A percentile compares a stretch with the other conserved stretches of the same genome.
Conservation (phyloP, 225 moss, liverwort and hornwort species). For the Pseudoscleropodium purum region DNA sequence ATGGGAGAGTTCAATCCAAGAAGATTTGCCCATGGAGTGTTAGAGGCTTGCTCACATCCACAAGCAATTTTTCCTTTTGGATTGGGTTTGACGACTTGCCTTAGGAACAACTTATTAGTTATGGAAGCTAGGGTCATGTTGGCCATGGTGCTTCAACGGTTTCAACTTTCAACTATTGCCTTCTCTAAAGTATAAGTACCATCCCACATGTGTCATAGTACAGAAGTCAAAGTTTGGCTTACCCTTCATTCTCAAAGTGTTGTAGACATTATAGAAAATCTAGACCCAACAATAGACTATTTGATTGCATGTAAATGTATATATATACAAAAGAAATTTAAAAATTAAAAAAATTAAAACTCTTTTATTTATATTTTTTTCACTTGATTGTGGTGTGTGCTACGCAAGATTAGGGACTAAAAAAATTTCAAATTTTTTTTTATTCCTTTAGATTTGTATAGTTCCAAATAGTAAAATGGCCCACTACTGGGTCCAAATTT, state of each 20-base stretch:
- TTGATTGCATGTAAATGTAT: too few species aligned
- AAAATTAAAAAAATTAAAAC: too few species aligned
- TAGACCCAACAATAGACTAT: too few species aligned
- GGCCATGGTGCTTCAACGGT: background rate
- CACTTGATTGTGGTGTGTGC: too few species aligned
- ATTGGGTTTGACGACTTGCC: background rate
- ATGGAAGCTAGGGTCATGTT: background rate
- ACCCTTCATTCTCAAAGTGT: background rate
- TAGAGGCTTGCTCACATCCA: background rate
- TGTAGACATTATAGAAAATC: background rate
- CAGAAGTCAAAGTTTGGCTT: background rate
- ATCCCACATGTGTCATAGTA: fast-evolving
- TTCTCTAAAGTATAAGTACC: background rate
- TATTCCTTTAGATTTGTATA: too few species aligned
- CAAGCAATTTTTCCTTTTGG: background rate
- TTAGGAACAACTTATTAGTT: background rate
- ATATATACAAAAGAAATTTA: too few species aligned
- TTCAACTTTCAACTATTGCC: background rate
- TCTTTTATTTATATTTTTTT: too few species aligned
- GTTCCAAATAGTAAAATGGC: too few species aligned
- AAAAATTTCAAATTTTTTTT: too few species aligned
- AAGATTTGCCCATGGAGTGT: background rate
- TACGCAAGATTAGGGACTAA: too few species aligned
- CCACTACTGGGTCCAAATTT: too few species aligned
- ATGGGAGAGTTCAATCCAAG: background rate